Evolutionary conservation across 768 basidiomycete species (phyloP), one percentile per base, ranked within the genome.

Genomic region (Lepiota brunneoincarnata): DNA sequence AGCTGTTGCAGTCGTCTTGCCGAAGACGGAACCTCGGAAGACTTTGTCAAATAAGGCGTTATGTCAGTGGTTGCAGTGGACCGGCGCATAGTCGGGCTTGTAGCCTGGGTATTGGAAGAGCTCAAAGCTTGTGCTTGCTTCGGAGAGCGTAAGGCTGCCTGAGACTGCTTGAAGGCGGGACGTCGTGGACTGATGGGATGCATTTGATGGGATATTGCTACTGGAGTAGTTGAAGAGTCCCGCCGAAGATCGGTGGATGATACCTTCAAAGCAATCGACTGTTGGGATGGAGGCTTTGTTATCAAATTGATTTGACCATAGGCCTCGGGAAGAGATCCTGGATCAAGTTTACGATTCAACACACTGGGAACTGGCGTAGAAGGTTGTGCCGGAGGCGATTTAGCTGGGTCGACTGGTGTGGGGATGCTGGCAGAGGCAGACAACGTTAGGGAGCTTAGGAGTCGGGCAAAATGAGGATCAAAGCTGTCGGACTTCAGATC

Each of bases 391-490:
- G 45, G 21, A 23, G 41, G 23, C 11, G 45, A 38, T 28, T 58
- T 51, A 15, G 24, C 38, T 12, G 26, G 18, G 17, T 45, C 58
- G 49, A 17, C 21, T 31, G 44, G 5, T 7, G 21, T 26, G 9
- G 31, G 4, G 31, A 21, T 4, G 20, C 35, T 54, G 24, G 38
- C 23, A 15, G 67, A 61, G 28, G 77, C 77, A 34, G 88, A 89
- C 42, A 83, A 66, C 6, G 82, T 81, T 46, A 90, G 72, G 4
- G 81, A 81, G 41, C 75, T 80, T 47, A 91, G 71, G 6, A 91
- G 73, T 26, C 81, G 77, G 17, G 87, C 87, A 64, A 91, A 80
- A 58, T 89, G 86, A 28, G 87, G 84, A 63, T 90, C 87, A 59
- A 61, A 24, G 31, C 48, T 42, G 23, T 54, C 45, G 11, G 47